Conservation (phyloP, 257 asterid species). For the Solanum chiquidenum region DNA sequence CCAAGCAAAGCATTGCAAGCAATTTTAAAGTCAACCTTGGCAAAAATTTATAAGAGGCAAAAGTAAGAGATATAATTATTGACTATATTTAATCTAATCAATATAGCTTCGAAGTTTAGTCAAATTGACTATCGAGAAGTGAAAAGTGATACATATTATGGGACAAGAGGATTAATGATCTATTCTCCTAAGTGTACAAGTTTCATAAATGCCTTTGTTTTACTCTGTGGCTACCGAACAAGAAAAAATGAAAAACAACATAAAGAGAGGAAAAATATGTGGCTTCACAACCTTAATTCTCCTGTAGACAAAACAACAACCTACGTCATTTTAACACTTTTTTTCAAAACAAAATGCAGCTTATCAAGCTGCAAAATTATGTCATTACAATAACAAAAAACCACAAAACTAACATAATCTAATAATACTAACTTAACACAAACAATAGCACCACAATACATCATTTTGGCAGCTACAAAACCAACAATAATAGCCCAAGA, state of each 20-base stretch:
- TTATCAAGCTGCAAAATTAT: no score
- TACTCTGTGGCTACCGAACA: not conserved
- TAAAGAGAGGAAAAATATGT: not conserved
- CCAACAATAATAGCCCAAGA: no score
- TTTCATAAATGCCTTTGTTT: not conserved
- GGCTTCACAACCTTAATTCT: no score
- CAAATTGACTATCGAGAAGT: not conserved
- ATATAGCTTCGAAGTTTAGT: not conserved
- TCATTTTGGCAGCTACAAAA: no score
- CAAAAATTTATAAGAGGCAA: constrained; percentile 33
- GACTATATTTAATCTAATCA: not conserved
- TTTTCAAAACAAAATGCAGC: no score
- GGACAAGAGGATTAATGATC: not conserved
- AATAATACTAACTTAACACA: no score
- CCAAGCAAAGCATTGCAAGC: constrained; percentile 28
- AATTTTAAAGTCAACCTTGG: constrained; percentile 20
- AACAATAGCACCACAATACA: no score
- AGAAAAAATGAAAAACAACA: not conserved
- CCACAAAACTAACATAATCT: no score
- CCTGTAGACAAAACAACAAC: no score
- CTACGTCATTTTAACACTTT: no score
- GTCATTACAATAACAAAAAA: no score
- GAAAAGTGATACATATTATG: not conserved
- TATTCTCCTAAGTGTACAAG: not conserved
- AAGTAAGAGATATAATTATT: constrained; percentile 6